Evolutionary conservation across 192 early-diverging fungal genomes (phyloP), one percentile per base, ranked within the genome.

Genomic region (Umbelopsis isabellina): DNA sequence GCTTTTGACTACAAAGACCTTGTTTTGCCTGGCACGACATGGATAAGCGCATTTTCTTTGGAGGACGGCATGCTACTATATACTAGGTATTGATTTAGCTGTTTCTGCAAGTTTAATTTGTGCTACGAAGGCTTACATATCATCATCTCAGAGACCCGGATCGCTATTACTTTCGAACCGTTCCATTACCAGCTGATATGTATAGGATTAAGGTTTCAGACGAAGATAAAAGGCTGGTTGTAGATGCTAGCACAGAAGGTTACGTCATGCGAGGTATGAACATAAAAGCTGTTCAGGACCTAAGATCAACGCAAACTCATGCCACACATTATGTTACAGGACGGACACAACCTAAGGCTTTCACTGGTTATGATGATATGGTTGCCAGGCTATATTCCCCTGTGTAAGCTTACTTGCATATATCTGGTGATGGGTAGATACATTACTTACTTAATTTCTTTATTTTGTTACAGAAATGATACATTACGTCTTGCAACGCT

Each of bases 11-110:
- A 73, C 68, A 75, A 76, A 20, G 79, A 80, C 46, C 25, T 73
- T 18, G n/a, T 66, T n/a, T 46, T 80, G 23, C 71, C 74, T 0
- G 79, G 79, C 0, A 66, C 47, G 4, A 75, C 74, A 7, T 64
- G 50, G 68, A 66, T 76, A 18, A 50, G 49, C 49, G 20, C 67
- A 3, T 71, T 80, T 18, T 70, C 68, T n/a, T 46, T 75, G 13
- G 73, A 76, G 52, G 46, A 73, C 8, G 45, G 70, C 2, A 64
- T 51, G 11, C 50, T 80, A 30, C 11, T 80, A n/a, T 80, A 70
- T 73, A 68, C 74, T 48, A 65, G 79, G 74, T 75, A 72, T 52
- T 23, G 8, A 11, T 52, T 4, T 52, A 7, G 23, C 7, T 5
- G 33, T 12, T 2, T 15, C 11, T 5, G 11, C 16, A 61, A 13